Percentiles rank a stretch among this genome's conserved stretches.
These are phyloP conservation scores for Eutypa lata DNA, from an alignment of 2,329 filamentous ascomycete species.

Conservation along the genomic window DNA sequence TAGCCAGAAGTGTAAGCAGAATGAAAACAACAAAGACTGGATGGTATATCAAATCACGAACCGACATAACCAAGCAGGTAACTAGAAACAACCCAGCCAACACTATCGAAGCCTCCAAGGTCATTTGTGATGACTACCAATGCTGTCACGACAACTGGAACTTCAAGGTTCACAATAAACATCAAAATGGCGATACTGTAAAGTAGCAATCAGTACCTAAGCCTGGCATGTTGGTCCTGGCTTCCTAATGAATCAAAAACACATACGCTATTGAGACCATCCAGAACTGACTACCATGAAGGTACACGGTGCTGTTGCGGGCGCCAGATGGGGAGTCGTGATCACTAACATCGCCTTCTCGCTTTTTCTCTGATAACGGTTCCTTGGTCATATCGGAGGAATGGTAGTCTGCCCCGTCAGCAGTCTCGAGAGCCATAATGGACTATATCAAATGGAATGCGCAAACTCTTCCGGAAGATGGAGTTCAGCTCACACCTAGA, in stretches of 20 bases:
- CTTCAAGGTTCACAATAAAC: conserved; percentile 16
- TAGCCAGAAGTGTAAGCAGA: not conserved
- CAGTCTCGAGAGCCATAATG: too few species aligned
- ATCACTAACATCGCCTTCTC: too few species aligned
- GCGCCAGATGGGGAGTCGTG: too few species aligned
- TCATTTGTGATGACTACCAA: conserved; percentile 16
- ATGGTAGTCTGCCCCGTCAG: too few species aligned
- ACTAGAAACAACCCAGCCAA: conserved; percentile 14
- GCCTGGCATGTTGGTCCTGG: not conserved
- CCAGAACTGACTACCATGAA: conserved; percentile 11
- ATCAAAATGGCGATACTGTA: conserved; percentile 14
- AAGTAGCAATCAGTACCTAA: not conserved
- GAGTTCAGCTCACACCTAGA: too few species aligned
- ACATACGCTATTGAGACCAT: conserved; percentile 8
- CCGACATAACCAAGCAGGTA: conserved; percentile 18
- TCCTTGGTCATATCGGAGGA: too few species aligned
- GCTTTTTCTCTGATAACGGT: too few species aligned
- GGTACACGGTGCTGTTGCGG: conserved; percentile 7
- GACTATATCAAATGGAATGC: too few species aligned
- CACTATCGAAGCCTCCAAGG: conserved; percentile 8
- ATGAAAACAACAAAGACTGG: not conserved
- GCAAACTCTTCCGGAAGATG: too few species aligned
- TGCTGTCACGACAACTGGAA: conserved; percentile 15
- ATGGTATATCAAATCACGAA: not conserved
- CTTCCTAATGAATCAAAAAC: too few species aligned